These are phyloP conservation scores for Saxophila tyrrhenica DNA, from an alignment of 495 filamentous ascomycete genomes.

Conservation along the genomic window DNA sequence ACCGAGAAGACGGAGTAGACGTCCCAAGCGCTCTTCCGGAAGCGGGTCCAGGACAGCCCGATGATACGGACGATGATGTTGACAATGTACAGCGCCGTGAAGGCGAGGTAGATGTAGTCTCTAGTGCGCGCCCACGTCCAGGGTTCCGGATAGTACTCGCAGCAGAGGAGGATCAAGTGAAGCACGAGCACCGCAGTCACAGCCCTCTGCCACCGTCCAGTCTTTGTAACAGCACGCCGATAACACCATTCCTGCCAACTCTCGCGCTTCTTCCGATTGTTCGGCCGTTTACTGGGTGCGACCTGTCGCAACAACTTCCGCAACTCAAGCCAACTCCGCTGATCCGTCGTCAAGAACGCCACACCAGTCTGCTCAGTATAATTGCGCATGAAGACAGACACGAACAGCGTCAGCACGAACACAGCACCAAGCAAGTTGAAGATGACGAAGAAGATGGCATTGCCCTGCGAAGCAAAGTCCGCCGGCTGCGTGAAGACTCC, in stretches of 20 bases:
- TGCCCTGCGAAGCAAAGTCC: constrained; percentile 57
- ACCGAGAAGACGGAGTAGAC: constrained; percentile 76
- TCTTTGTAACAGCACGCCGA: constrained; percentile 83
- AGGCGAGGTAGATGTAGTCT: constrained; percentile 66
- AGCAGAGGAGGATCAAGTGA: constrained; percentile 69
- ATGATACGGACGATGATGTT: constrained; percentile 79
- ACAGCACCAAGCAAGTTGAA: constrained; percentile 97
- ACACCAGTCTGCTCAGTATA: constrained; percentile 98
- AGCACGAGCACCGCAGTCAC: constrained; percentile 69
- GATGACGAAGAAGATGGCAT: constrained; percentile 85
- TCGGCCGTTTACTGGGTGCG: constrained; percentile 77
- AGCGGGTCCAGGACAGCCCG: constrained; percentile 86
- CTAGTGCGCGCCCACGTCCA: constrained; percentile 52
- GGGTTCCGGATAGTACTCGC: constrained; percentile 74
- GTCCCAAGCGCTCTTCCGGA: constrained; percentile 91
- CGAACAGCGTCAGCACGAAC: constrained; percentile 95
- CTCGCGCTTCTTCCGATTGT: constrained; percentile 57
- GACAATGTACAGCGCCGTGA: constrained; percentile 73
- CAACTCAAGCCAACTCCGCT: constrained; percentile 92
- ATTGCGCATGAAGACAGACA: constrained; percentile 99
- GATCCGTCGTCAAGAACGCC: constrained; percentile 89
- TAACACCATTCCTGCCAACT: constrained; percentile 91
- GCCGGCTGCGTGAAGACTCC: constrained; percentile 61
- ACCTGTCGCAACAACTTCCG: constrained; percentile 89
- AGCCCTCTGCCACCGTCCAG: constrained; percentile 78